Percentiles rank a stretch among this genome's conserved stretches.
phyloP scores from a whole-genome alignment of 805 yeast species.

The Yamadazyma philogaea region DNA sequence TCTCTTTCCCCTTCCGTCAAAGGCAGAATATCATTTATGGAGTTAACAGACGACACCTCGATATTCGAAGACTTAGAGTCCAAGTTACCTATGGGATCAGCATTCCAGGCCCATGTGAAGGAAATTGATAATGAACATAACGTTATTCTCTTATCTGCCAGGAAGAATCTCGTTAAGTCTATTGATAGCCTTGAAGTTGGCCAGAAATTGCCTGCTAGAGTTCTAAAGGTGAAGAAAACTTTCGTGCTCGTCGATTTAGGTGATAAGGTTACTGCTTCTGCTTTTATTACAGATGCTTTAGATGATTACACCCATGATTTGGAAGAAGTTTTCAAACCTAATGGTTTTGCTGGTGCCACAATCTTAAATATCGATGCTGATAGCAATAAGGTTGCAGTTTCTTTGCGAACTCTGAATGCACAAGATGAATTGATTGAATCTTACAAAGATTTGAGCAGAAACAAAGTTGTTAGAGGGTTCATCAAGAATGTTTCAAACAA shows the following conservation, averaged over 20 bases:
- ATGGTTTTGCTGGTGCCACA: conserved; percentile 57
- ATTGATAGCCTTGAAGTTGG: conserved; percentile 54
- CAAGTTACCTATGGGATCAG: conserved; percentile 70
- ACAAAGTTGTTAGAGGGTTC: conserved; percentile 78
- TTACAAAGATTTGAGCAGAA: conserved; percentile 55
- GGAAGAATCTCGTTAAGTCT: conserved; percentile 40
- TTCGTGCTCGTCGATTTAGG: conserved; percentile 70
- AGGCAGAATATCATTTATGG: conserved; percentile 65
- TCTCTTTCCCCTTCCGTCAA: conserved; percentile 64
- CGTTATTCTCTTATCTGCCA: conserved; percentile 47
- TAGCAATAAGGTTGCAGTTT: conserved; percentile 56
- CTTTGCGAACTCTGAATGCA: conserved; percentile 52
- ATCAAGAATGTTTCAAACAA: conserved; percentile 69
- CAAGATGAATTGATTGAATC: conserved; percentile 49
- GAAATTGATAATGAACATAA: conserved; percentile 53
- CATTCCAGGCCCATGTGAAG: conserved; percentile 56
- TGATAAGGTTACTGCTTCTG: conserved; percentile 55
- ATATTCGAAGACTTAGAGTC: conserved; percentile 48
- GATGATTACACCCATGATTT: conserved; percentile 59
- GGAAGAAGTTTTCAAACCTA: conserved; percentile 45
- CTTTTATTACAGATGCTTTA: conserved; percentile 75
- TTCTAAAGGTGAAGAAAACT: conserved; percentile 55
- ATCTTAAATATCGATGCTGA: conserved; percentile 47
- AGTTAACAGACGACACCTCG: conserved; percentile 54
- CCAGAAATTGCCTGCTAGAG: conserved; percentile 55